Evolutionary conservation across 169 alveolate genomes (phyloP), one percentile per base, ranked within the genome.

Genomic region (Eimeria praecox): DNA sequence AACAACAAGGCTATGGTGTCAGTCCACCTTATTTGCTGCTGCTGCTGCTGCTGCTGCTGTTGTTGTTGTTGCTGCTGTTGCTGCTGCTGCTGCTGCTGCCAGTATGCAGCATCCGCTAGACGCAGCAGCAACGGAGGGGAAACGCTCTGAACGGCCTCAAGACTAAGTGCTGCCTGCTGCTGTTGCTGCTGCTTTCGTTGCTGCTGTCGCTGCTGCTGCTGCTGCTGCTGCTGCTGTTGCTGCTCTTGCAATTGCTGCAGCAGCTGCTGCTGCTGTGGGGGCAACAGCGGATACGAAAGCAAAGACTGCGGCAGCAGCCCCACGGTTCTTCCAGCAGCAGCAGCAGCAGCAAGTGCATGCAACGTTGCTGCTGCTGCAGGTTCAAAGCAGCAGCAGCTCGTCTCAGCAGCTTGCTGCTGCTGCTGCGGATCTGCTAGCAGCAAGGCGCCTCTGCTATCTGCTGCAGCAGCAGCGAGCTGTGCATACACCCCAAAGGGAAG

Each of bases 271-370:
- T 59, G 69, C 30, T 59, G 69, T 0, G 69, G 69, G 5, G 69
- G 69, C 69, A 59, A n/a, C 20, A 27, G 90, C 49, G 64, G 71
- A 14, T 10, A 62, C 71, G 69, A 16, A 0, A 82, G 90, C 24
- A 82, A 71, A 49, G 64, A 30, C 22, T 5, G 90, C 16, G 90
- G 90, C 33, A 82, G 90, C 73, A 16, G 49, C 33, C 90, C 90
- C 1, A 38, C 8, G 42, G 16, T 82, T 6, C n/a, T 20, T 1
- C 83, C 46, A 35, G 49, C 46, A 38, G 46, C 49, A 35, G 90
- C 90, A 49, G 73, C 90, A 82, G 90, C 90, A 82, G 90, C 90
- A 42, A 82, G 71, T 24, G 90, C 69, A 49, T 82, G 90, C 69
- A 82, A 46, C 62, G 88, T 78, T 46, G 71, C 71, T n/a, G 90